Evolutionary conservation across 2,329 filamentous ascomycete genomes (phyloP), one percentile per base, ranked within the genome.

Genomic region (Colletotrichum graminicola): DNA sequence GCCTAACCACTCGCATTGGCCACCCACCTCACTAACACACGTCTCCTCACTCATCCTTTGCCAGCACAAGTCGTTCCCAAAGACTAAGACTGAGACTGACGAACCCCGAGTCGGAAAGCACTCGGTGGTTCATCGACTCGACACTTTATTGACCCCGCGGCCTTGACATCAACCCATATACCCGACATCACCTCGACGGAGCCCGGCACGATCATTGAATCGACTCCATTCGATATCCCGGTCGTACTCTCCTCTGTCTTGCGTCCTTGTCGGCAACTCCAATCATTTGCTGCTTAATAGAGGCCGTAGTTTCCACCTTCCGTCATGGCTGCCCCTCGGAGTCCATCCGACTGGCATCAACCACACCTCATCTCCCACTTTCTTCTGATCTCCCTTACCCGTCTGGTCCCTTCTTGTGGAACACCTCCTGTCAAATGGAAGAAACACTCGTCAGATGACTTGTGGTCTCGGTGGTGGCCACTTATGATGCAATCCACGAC

Each of bases 371-470:
- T 18, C n/a, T 36, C 56, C 67, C 45, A 39, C 57, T 59, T 60
- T 54, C 21, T 54, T 68, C 36, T 63, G 67, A 61, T 66, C 45
- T 60, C 43, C 45, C 16, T 66, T 47, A 45, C 52, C 64, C 65
- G 52, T 63, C 52, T 39, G 54, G 47, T 49, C 51, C 52, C n/a
- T 63, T 59, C 68, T 55, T 68, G 64, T 45, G 26, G 34, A 26
- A 55, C 57, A 59, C 26, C 57, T 71, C 45, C 59, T 68, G 65
- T 68, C 65, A 71, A 63, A 23, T 55, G 26, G 62, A 57, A 26
- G 43, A 63, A 71, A 63, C 64, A 36, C 57, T 57, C 52, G 45
- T 68, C 59, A 68, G 52, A 43, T 55, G 54, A 55, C 45, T 32
- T 8, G 12, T 36, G 41, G 54, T 11, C 65, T 68, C 54, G 65